Percentiles rank a stretch among this genome's conserved stretches.
Evolutionary conservation across 139 green algal genomes (phyloP).

Genomic region (Haematococcus sp.): DNA sequence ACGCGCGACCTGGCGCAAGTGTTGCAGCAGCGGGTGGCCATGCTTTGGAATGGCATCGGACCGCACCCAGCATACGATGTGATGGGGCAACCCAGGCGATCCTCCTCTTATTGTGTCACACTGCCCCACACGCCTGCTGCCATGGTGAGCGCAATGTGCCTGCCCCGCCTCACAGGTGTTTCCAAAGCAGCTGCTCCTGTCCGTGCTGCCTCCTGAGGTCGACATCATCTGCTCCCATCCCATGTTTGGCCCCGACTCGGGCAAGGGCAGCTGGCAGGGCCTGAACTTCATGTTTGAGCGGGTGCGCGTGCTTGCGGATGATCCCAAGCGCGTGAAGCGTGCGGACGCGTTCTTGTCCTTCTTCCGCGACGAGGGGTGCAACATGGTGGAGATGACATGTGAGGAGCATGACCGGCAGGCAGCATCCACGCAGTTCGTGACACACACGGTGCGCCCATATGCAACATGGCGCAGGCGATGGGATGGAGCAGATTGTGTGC

Average conservation of each 20-base stretch:
- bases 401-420: constrained; percentile 95
- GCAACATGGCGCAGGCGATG: too few relatives aligned
- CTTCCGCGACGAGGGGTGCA: constrained; percentile 88
- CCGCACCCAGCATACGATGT: too few relatives aligned
- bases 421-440: constrained; percentile 97
- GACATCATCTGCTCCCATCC: constrained; percentile 99
- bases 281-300: constrained; percentile 91
- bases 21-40: too few relatives aligned
- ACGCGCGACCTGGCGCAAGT: too few relatives aligned
- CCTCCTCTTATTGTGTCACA: too few relatives aligned
- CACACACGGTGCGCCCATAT: constrained; percentile 86
- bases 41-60: too few relatives aligned
- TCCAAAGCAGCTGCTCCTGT: constrained; percentile 89
- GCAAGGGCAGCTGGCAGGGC: constrained; percentile 75
- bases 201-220: constrained; percentile 72
- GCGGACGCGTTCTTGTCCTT: constrained; percentile 47
- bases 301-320: constrained; percentile 55
- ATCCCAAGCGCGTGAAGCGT: constrained; percentile 28
- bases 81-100: too few relatives aligned
- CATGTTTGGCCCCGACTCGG: constrained; percentile 98
- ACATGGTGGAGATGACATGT: constrained; percentile 97
- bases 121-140: too few relatives aligned
- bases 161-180: constrained; percentile 64
- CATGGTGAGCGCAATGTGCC: too few relatives aligned
- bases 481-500: too few relatives aligned